Conservation (phyloP, 345 rosid species). For the Xanthoceras sorbifolium region DNA sequence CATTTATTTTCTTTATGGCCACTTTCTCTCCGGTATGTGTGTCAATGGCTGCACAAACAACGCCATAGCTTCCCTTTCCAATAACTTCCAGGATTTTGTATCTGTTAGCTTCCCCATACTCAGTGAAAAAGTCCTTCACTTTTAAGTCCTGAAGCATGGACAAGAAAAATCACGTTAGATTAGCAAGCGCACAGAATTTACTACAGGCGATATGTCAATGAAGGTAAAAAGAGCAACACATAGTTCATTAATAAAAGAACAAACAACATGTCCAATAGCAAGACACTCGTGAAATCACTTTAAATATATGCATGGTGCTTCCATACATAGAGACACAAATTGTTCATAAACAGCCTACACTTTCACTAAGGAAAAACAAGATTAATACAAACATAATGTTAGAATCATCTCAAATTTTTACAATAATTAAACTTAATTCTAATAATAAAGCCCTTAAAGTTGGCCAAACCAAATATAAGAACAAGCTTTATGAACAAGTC, state of each 20-base stretch:
- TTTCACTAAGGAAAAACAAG: background rate
- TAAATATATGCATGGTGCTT: background rate
- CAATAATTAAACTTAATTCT: background rate
- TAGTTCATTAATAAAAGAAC: too few relatives aligned
- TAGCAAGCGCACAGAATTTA: background rate
- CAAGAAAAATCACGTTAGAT: slow-evolving; percentile 1
- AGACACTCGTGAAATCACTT: too few relatives aligned
- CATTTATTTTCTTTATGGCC: slow-evolving; percentile 89
- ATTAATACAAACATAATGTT: background rate
- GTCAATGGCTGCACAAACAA: slow-evolving; percentile 96
- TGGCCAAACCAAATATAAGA: background rate
- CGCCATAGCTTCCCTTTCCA: slow-evolving; percentile 98
- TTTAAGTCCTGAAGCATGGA: slow-evolving; percentile 52
- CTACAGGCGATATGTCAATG: background rate
- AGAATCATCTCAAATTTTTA: background rate
- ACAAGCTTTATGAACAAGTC: background rate
- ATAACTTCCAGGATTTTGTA: slow-evolving; percentile 85
- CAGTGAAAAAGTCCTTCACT: slow-evolving; percentile 86
- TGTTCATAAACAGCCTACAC: background rate
- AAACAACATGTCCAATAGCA: too few relatives aligned
- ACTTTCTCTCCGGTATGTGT: slow-evolving; percentile 93
- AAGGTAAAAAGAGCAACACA: background rate
- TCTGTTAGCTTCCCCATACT: slow-evolving; percentile 94
- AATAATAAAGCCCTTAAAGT: background rate
- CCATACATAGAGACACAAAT: background rate